Percentiles rank a stretch among this genome's conserved stretches.
Conservation (phyloP, 2,329 filamentous ascomycete species). For the Huntiella omanensis region DNA sequence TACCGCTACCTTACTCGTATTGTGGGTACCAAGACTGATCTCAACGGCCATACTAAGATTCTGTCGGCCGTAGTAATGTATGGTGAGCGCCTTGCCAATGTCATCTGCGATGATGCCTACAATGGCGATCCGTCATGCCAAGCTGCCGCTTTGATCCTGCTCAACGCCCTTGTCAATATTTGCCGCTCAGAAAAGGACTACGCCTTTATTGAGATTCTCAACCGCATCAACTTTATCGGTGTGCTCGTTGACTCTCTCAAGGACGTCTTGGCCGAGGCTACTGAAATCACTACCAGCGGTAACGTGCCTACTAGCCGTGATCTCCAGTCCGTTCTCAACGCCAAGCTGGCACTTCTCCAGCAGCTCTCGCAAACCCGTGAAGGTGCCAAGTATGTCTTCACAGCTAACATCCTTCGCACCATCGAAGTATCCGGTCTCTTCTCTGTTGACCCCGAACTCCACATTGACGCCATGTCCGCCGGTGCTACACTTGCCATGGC, state of each 20-base stretch:
- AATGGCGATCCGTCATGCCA: constrained; percentile 66
- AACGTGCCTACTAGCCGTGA: constrained; percentile 23
- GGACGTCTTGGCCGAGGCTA: constrained; percentile 50
- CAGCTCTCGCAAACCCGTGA: constrained; percentile 65
- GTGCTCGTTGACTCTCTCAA: constrained; percentile 79
- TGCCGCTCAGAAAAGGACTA: constrained; percentile 52
- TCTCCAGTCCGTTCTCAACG: constrained; percentile 37
- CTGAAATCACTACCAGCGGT: constrained; percentile 4
- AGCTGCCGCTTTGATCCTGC: constrained; percentile 67
- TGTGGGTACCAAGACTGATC: constrained; percentile 24
- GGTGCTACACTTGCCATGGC: constrained; percentile 51
- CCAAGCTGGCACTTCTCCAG: constrained; percentile 64
- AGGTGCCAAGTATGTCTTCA: constrained; percentile 76
- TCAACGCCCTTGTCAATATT: constrained; percentile 58
- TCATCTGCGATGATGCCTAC: constrained; percentile 84
- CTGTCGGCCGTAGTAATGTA: constrained; percentile 50
- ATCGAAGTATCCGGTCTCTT: constrained; percentile 74
- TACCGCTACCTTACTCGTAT: constrained; percentile 68
- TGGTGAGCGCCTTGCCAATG: constrained; percentile 65
- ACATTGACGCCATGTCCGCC: constrained; percentile 34
- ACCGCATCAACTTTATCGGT: constrained; percentile 75
- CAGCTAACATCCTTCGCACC: constrained; percentile 69
- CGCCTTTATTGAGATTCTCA: constrained; percentile 60
- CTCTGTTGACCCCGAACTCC: constrained; percentile 76
- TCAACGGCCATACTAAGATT: constrained; percentile 36